Conservation (phyloP, 495 filamentous ascomycete genomes). For the Stereocaulon alpinum region DNA sequence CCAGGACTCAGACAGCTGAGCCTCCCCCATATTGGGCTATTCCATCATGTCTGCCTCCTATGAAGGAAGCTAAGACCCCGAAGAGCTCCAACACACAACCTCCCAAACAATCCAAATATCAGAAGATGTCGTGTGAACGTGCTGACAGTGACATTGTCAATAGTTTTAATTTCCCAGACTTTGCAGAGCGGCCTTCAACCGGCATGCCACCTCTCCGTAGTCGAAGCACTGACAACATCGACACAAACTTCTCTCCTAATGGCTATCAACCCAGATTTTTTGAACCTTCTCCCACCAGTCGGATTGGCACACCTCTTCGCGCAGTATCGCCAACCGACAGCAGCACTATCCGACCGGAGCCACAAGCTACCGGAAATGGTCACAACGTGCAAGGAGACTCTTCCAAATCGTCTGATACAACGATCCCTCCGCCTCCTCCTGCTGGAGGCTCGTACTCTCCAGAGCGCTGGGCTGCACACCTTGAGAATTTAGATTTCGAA, state of each 20-base stretch:
- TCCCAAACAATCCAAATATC: background rate
- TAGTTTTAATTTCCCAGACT: conserved; percentile 41
- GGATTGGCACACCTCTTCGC: conserved; percentile 29
- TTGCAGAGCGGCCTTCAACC: conserved; percentile 28
- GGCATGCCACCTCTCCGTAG: conserved; percentile 35
- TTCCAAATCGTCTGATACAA: conserved; percentile 16
- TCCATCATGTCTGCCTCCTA: conserved; percentile 17
- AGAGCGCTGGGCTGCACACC: conserved; percentile 55
- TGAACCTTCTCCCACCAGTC: conserved; percentile 27
- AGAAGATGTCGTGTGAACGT: conserved; percentile 1
- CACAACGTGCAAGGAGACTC: conserved; percentile 11
- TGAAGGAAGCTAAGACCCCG: background rate
- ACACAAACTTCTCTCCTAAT: conserved; percentile 56
- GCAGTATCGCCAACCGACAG: conserved; percentile 29
- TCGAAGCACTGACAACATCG: conserved; percentile 64
- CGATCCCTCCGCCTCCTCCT: conserved; percentile 25
- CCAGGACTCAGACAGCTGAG: background rate
- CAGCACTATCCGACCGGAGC: conserved; percentile 12
- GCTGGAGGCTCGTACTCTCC: conserved; percentile 46
- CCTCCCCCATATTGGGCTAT: conserved; percentile 18
- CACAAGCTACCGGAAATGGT: conserved; percentile 1
- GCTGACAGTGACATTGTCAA: conserved; percentile 19
- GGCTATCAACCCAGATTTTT: conserved; percentile 53
- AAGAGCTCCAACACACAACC: background rate
- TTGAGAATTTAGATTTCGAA: conserved; percentile 51